Base-by-base conservation (phyloP, 768 basidiomycete species). In the Artomyces pyxidatus region DNA sequence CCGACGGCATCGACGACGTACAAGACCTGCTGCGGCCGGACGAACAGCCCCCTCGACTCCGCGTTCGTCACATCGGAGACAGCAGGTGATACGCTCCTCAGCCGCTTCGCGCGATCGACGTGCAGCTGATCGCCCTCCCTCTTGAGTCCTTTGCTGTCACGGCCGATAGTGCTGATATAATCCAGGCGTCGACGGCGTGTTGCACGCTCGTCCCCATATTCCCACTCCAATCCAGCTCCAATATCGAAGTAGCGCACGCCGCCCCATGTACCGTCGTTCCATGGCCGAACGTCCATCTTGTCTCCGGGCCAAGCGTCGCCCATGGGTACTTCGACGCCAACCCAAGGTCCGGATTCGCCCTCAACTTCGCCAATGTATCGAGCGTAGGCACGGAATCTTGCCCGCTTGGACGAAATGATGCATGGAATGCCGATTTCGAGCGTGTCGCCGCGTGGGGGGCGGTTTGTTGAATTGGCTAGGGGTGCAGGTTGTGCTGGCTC, bases 381-480 rank as follows among this genome's bases (percentile, higher is more conserved):
- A 19, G 89, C 91, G 59, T 81, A 85, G 1, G 91, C 91, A 43
- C 85, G 82, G 74, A 93, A 90, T 8, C 88, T 77, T 53, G 84
- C 83, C 30, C 85, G 76, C 61, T 88, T 86, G 37, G 83, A 85
- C 3, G 87, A 78, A 54, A 93, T 85, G 62, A 93, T 90, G 67
- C 91, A 93, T 0, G 91, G 88, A 28, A 93, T 93, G 8, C 90
- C 90, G 23, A 92, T 81, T 29, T 88, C 84, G 29, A 94, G 77
- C 10, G 81, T 86, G 3, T 83, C 80, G 1, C 90, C 89, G 17
- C 70, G 70, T 10, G 80, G 77, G 5, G 61, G 30, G 3, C 35
- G 50, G 12, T 25, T n/a, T n/a, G 32, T 11, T 29, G 37, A 26
- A 28, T 43, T 37, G 19, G 52, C 22, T 14, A 53, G 49, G 25